Percentiles rank a stretch among this genome's conserved stretches.
Conservation (phyloP, 345 rosid genomes). For the Triadica sebifera region DNA sequence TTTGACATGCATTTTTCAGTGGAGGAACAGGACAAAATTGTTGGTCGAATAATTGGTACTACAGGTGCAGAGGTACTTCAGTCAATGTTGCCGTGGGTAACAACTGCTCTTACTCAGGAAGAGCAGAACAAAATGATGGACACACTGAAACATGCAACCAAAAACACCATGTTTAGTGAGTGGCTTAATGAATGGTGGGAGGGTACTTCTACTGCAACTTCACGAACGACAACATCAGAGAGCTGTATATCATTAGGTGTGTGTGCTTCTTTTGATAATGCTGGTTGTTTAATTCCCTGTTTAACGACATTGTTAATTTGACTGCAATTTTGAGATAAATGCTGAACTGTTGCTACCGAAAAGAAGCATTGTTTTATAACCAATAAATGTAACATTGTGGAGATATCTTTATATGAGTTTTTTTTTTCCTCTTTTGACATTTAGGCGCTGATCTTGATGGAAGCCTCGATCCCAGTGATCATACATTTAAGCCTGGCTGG, state of each 20-base stretch:
- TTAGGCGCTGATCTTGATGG: conserved; percentile 43
- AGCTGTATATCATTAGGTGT: conserved; percentile 47
- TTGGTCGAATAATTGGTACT: conserved; percentile 60
- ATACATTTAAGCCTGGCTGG: conserved; percentile 63
- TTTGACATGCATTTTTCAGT: conserved; percentile 60
- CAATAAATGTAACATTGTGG: conserved; percentile 18
- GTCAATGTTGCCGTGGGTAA: conserved; percentile 67
- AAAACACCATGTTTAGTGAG: conserved; percentile 63
- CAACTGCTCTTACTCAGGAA: conserved; percentile 57
- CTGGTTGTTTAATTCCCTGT: not conserved
- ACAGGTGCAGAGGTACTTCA: conserved; percentile 70
- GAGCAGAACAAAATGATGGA: conserved; percentile 68
- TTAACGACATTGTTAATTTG: not conserved
- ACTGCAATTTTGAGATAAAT: conserved; percentile 14
- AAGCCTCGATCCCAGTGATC: conserved; percentile 45
- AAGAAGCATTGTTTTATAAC: not conserved
- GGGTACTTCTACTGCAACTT: conserved; percentile 33
- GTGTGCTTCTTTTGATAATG: conserved; percentile 3
- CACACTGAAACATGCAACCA: conserved; percentile 63
- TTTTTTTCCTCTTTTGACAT: not conserved
- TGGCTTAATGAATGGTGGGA: conserved; percentile 71
- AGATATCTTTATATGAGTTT: conserved; percentile 4
- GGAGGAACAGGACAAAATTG: conserved; percentile 58
- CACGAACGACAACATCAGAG: conserved; percentile 37
- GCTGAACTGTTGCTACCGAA: conserved; percentile 8